Conservation (phyloP, 2,329 filamentous ascomycete genomes). For the Pseudogymnoascus sp. region DNA sequence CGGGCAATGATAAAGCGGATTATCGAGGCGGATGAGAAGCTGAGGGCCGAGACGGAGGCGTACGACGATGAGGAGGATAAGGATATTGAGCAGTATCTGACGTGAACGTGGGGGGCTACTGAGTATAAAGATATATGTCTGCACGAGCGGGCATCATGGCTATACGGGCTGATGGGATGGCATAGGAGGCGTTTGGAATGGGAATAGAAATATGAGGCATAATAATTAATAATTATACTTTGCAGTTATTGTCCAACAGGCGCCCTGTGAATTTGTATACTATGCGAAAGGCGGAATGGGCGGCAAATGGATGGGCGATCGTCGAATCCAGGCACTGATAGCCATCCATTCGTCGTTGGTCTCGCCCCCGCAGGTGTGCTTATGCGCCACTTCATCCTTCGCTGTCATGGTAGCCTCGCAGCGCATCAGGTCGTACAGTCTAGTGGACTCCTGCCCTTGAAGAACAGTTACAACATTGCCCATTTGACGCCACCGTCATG, state of each 20-base stretch:
- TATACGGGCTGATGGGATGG: background rate
- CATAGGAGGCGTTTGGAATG: background rate
- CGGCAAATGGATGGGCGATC: background rate
- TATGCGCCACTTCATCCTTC: constrained; percentile 4
- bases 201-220: background rate
- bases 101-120: constrained; percentile 35
- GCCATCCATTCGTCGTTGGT: constrained; percentile 3
- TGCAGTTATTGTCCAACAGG: background rate
- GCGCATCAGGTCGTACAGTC: background rate
- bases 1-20: constrained; percentile 57
- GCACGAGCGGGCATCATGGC: background rate
- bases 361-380: constrained; percentile 1
- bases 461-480: constrained; percentile 1
- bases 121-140: background rate
- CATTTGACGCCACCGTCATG: background rate
- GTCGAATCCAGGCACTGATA: constrained; percentile 3
- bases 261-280: background rate
- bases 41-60: constrained; percentile 43
- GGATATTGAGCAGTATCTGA: constrained; percentile 65
- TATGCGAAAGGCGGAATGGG: background rate
- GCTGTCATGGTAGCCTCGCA: background rate
- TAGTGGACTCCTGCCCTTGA: background rate
- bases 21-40: constrained; percentile 51
- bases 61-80: constrained; percentile 61
- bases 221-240: constrained; percentile 4